phyloP scores from a whole-genome alignment of 768 basidiomycete species.

The Lentinula boryana region DNA sequence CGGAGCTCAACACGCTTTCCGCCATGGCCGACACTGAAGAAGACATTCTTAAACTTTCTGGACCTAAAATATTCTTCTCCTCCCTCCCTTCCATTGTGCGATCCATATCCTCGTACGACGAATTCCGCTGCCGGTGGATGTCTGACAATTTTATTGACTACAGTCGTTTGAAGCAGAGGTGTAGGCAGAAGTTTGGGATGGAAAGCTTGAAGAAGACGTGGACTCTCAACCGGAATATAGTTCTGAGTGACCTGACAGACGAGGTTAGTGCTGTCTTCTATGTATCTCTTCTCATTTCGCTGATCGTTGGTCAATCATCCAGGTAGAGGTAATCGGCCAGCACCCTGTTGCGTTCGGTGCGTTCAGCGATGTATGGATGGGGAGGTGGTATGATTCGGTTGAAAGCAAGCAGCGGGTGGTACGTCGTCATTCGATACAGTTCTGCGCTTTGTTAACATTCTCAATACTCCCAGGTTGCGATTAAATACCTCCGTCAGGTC shows the following conservation, averaged over 20 bases:
- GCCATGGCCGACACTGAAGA: neutral
- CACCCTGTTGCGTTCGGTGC: constrained; percentile 47
- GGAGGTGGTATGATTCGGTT: constrained; percentile 42
- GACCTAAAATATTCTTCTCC: constrained; percentile 40
- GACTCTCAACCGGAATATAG: constrained; percentile 41
- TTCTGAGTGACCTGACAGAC: constrained; percentile 51
- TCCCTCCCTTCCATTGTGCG: constrained; percentile 45
- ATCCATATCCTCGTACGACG: constrained; percentile 51
- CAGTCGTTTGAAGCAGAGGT: constrained; percentile 48
- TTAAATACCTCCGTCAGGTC: constrained; percentile 49
- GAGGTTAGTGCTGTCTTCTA: constrained; percentile 28
- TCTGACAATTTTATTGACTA: constrained; percentile 48
- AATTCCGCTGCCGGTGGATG: constrained; percentile 42
- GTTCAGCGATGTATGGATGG: constrained; percentile 61
- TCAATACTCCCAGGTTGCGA: constrained; percentile 35
- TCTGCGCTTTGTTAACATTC: too few relatives aligned
- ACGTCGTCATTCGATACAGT: constrained; percentile 4
- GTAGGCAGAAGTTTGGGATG: constrained; percentile 48
- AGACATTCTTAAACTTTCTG: neutral
- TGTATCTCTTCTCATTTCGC: neutral
- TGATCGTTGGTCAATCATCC: neutral
- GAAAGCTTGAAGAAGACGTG: constrained; percentile 52
- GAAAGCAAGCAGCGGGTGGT: constrained; percentile 31
- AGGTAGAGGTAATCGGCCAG: constrained; percentile 26
- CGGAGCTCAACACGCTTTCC: neutral